Evolutionary conservation across 305 asterid genomes (phyloP).

Genomic region (Ilex paraguariensis): DNA sequence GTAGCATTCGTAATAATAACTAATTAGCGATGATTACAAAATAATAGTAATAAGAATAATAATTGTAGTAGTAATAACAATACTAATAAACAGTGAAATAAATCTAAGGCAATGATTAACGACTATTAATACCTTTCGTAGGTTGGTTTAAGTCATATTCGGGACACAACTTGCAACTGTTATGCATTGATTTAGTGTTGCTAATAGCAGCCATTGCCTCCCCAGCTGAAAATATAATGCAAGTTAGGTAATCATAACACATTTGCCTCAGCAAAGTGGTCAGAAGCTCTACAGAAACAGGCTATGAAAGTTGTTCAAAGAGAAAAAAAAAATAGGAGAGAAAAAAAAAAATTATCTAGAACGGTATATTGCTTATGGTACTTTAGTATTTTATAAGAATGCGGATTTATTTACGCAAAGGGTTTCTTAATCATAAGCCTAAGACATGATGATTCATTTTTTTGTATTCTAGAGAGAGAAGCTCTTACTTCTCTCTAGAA

Average conservation of each 20-base stretch:
- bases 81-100: neutral
- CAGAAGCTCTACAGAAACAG: neutral
- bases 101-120: neutral
- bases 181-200: conserved; percentile 17
- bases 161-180: conserved; percentile 20
- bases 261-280: too few relatives aligned
- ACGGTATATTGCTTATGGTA: conserved; percentile 50
- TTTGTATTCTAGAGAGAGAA: too few relatives aligned
- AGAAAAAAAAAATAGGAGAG: neutral
- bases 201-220: conserved; percentile 13
- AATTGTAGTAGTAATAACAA: too few relatives aligned
- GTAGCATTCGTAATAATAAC: too few relatives aligned
- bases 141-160: conserved; percentile 22
- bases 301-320: neutral
- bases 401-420: too few relatives aligned
- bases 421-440: too few relatives aligned
- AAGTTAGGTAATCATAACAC: too few relatives aligned
- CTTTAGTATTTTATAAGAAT: conserved; percentile 33
- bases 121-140: conserved; percentile 33
- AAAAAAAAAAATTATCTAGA: conserved; percentile 45
- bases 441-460: too few relatives aligned
- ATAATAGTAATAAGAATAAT: too few relatives aligned
- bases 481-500: too few relatives aligned
- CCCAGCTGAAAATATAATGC: conserved; percentile 18
- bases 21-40: too few relatives aligned